These are phyloP conservation scores for Rhizophagus sp. DNA, from an alignment of 192 early-diverging fungal species.

Conservation along the genomic window DNA sequence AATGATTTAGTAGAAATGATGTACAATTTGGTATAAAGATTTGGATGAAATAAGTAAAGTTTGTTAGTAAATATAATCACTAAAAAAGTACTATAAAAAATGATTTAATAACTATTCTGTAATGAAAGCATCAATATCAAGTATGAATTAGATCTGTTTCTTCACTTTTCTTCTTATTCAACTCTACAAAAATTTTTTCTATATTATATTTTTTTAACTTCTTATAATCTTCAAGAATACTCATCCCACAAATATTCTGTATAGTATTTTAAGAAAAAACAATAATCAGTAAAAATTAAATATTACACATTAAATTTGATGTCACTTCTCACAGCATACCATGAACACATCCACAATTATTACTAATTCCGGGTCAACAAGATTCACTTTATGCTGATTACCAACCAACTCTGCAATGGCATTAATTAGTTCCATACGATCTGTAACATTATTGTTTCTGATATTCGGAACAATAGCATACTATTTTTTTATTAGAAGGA, in stretches of 20 bases:
- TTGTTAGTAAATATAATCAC: too few species aligned
- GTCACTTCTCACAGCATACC: conserved; percentile 23
- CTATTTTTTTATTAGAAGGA: conserved; percentile 29
- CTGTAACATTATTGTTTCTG: conserved; percentile 58
- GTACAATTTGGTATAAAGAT: too few species aligned
- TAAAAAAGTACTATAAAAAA: too few species aligned
- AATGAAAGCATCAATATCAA: too few species aligned
- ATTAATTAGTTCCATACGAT: conserved; percentile 49
- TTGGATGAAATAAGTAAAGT: too few species aligned
- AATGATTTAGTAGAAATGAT: too few species aligned
- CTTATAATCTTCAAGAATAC: conserved; percentile 60
- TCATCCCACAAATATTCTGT: conserved; percentile 60
- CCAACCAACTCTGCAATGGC: conserved; percentile 52
- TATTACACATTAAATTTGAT: neutral
- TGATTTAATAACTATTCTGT: too few species aligned
- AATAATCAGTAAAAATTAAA: neutral
- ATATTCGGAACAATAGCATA: conserved; percentile 59
- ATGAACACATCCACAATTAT: conserved; percentile 63
- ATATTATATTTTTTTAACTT: conserved; percentile 58
- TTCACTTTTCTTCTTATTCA: conserved; percentile 19
- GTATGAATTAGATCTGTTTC: neutral
- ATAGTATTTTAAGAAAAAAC: neutral
- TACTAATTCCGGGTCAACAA: conserved; percentile 51
- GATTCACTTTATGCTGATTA: conserved; percentile 51
- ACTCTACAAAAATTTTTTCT: conserved; percentile 49